A percentile compares a stretch with the other conserved stretches of the same genome.
Conservation (phyloP, 768 basidiomycete species). For the Lactifluus echinatus region DNA sequence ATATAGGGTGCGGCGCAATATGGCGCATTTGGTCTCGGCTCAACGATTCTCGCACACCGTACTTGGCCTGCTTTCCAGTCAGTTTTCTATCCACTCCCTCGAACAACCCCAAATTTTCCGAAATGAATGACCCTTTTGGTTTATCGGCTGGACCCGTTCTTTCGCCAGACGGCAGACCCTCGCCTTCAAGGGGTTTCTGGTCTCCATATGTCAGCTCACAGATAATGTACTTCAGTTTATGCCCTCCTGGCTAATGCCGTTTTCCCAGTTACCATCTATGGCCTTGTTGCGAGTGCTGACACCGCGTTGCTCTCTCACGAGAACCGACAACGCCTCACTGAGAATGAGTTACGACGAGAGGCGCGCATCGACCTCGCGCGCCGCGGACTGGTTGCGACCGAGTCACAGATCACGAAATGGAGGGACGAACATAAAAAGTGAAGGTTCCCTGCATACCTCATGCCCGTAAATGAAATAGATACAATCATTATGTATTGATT, state of each 20-base stretch:
- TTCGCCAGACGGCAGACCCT: slow-evolving; percentile 61
- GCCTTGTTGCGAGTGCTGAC: slow-evolving; percentile 70
- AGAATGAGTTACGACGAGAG: slow-evolving; percentile 60
- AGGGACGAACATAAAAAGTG: slow-evolving; percentile 32
- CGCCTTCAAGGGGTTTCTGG: slow-evolving; percentile 72
- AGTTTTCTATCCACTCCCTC: slow-evolving; percentile 18
- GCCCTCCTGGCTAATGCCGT: neutral
- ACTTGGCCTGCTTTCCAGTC: slow-evolving; percentile 70
- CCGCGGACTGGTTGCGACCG: slow-evolving; percentile 69
- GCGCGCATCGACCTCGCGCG: slow-evolving; percentile 69
- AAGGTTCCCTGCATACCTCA: neutral
- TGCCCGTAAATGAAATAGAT: slow-evolving; percentile 7
- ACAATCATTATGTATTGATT: slow-evolving; percentile 10
- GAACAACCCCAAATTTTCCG: neutral
- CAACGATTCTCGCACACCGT: slow-evolving; percentile 54
- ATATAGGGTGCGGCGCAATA: slow-evolving; percentile 45
- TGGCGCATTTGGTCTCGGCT: slow-evolving; percentile 48
- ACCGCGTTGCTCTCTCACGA: slow-evolving; percentile 67
- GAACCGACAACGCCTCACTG: slow-evolving; percentile 51
- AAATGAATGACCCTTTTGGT: neutral
- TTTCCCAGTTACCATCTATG: slow-evolving; percentile 49
- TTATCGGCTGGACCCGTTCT: neutral
- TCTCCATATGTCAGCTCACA: slow-evolving; percentile 52
- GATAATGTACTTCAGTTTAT: neutral
- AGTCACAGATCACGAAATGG: slow-evolving; percentile 80